A percentile compares a stretch with the other conserved stretches of the same genome.
Evolutionary conservation across 2,329 filamentous ascomycete species (phyloP).

Genomic region (Apiospora kogelbergensis): DNA sequence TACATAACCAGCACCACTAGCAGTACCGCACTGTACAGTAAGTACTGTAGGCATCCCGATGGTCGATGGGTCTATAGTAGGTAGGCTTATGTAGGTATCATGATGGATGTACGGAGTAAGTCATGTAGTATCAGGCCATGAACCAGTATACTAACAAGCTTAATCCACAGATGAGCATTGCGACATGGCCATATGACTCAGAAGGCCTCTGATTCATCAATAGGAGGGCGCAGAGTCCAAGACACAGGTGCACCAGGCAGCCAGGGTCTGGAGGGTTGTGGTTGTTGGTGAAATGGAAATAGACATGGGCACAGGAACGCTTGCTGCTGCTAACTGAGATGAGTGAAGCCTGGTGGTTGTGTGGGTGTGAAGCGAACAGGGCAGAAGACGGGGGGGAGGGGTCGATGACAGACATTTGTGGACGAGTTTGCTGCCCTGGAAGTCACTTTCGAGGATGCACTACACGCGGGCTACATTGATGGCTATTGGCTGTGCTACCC

Average conservation of each 20-base stretch:
- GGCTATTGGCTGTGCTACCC: neutral
- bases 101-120: too few species aligned
- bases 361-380: conserved; percentile 1
- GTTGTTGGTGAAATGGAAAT: conserved; percentile 6
- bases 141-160: neutral
- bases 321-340: neutral
- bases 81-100: neutral
- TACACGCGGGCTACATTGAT: conserved; percentile 7
- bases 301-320: neutral
- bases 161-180: conserved; percentile 2
- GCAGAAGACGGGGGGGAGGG: neutral
- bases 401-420: conserved; percentile 1
- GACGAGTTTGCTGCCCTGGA: neutral
- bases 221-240: conserved; percentile 8
- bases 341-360: neutral
- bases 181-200: conserved; percentile 33
- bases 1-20: neutral
- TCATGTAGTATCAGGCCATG: neutral
- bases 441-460: neutral
- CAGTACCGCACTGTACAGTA: neutral
- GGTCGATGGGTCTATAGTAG: neutral
- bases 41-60: neutral
- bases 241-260: neutral
- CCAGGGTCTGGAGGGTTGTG: neutral
- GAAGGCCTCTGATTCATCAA: conserved; percentile 27